Evolutionary conservation across 2,329 filamentous ascomycete genomes (phyloP).

Genomic region (Exserohilum rostratum): DNA sequence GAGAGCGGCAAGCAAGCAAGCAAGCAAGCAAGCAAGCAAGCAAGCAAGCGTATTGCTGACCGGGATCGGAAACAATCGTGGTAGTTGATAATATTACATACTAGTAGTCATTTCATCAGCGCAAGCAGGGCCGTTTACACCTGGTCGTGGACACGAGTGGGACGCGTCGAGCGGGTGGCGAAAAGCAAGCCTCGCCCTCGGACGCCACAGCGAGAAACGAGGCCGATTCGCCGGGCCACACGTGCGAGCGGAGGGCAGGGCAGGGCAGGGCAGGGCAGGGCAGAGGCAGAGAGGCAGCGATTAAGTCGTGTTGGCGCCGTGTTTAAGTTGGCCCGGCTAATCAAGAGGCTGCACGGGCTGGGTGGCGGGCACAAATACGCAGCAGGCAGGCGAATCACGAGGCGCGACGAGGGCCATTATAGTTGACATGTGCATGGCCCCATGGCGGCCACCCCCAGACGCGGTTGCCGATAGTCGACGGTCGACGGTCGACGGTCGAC

Average conservation of each 20-base stretch:
- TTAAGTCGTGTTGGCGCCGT: conserved; percentile 5
- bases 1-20: background rate
- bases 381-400: conserved; percentile 23
- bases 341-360: conserved; percentile 14
- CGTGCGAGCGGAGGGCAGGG: conserved; percentile 8
- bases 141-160: background rate
- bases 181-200: conserved; percentile 12
- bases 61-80: background rate
- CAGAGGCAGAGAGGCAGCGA: too few species aligned
- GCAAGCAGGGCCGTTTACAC: too few species aligned
- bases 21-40: background rate
- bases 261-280: too few species aligned
- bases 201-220: conserved; percentile 12
- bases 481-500: too few species aligned
- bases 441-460: background rate
- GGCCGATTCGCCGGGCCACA: conserved; percentile 8
- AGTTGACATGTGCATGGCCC: background rate
- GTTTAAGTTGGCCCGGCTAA: conserved; percentile 19
- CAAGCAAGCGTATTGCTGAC: background rate
- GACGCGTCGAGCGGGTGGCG: conserved; percentile 9
- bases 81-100: too few species aligned
- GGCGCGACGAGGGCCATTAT: background rate
- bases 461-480: background rate
- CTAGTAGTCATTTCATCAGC: too few species aligned
- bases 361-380: conserved; percentile 25